phyloP scores from a whole-genome alignment of 1,139 yeast species.

The Pichia sp. region DNA sequence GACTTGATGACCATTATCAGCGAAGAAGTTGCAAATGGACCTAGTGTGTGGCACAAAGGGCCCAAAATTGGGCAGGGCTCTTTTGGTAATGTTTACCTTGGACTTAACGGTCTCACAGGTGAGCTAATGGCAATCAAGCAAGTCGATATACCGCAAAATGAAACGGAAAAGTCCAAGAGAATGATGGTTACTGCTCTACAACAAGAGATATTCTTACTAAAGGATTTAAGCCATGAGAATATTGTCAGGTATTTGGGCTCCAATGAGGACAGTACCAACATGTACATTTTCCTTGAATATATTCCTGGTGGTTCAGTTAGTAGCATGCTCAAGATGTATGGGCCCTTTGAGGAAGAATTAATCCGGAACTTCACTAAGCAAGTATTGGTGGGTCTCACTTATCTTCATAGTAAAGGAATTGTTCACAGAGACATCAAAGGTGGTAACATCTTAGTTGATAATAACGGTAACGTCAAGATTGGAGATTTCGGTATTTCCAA shows the following conservation, averaged over 20 bases:
- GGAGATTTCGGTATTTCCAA: conserved; percentile 94
- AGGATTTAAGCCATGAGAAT: conserved; percentile 82
- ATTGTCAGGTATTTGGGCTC: conserved; percentile 90
- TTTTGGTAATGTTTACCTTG: conserved; percentile 88
- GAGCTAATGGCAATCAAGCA: conserved; percentile 97
- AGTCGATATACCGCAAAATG: conserved; percentile 45
- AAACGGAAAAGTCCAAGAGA: conserved; percentile 36
- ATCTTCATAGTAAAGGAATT: conserved; percentile 74
- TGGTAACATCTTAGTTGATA: conserved; percentile 84
- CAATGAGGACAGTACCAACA: conserved; percentile 56
- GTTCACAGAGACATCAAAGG: conserved; percentile 93
- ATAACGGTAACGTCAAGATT: conserved; percentile 84
- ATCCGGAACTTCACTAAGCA: conserved; percentile 80
- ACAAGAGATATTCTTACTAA: conserved; percentile 73
- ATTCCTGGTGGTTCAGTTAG: conserved; percentile 97
- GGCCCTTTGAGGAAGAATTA: conserved; percentile 88
- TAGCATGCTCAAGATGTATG: conserved; percentile 75
- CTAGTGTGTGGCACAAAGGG: conserved; percentile 87
- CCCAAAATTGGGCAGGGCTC: conserved; percentile 92
- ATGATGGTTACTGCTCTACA: conserved; percentile 76
- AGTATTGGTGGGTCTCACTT: conserved; percentile 72
- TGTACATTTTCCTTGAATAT: conserved; percentile 86
- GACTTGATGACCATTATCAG: conserved; percentile 31
- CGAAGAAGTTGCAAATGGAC: conserved; percentile 34
- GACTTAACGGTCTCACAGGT: conserved; percentile 88